Evolutionary conservation across 129 eudicot species (phyloP), one percentile per base, ranked within the genome.

Genomic region (Daucus carota): DNA sequence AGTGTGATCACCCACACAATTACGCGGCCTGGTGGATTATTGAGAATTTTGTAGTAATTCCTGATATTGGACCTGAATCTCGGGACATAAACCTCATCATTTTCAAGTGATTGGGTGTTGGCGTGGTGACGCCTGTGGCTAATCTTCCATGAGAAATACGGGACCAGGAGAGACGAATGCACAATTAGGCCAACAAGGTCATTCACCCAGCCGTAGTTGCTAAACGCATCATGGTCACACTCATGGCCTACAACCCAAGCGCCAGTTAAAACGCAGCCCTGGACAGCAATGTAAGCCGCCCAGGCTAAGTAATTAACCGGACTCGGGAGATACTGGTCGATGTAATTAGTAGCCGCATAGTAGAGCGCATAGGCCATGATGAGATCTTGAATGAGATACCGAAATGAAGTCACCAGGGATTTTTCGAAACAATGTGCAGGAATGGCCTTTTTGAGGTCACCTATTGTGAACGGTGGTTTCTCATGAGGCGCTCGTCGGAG

Each of bases 401-500:
- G 65, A 57, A 57, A 57, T 9, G 65, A 57, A 57, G 65, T 57
- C n/a, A 57, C 65, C 3, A 57, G 65, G 0, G 65, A 57, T 57
- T 57, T 57, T 57, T 57, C 65, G 65, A 57, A 57, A 10, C 65
- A 57, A 57, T 57, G 65, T 1, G 65, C 65, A 57, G 65, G 65
- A 57, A 57, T 24, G 65, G 65, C 65, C 8, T 57, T 57, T 11
- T 57, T 57, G 10, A 57, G 65, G 14, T 57, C 65, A 57, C 65
- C 65, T 8, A 57, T 57, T 31, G 65, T 57, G 4, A 57, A 57
- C 1, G 65, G 65, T 57, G 65, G 65, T 31, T 57, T 57, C 32
- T 57, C 65, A 57, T 57, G 65, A 57, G 65, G 65, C n/a, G 65
- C 65, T 57, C 65, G 65, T 57, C 65, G 65, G 10, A 57, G 65